Evolutionary conservation across 2,329 filamentous ascomycete genomes (phyloP), one percentile per base, ranked within the genome.

Genomic region (Trichoderma polysporum): DNA sequence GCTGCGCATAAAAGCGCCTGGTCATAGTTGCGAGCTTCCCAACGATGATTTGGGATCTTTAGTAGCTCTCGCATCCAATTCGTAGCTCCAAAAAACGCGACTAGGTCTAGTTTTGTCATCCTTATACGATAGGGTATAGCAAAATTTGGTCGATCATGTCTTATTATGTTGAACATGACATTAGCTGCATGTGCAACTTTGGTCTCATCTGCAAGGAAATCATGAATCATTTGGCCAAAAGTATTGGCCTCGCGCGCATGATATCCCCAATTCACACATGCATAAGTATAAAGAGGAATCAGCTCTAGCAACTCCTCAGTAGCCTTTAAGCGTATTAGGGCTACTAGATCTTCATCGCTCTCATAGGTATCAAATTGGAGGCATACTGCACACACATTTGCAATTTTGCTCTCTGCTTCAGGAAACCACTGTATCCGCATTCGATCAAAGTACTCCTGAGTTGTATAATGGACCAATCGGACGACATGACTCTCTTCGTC

Each of bases 361-460:
- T 35, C 33, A 17, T 17, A 39, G 3, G 5, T 5, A n/a, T n/a
- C 3, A n/a, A 41, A 10, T 19, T 17, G 9, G n/a, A 45, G 3
- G n/a, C 12, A 45, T 19, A 45, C 9, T 1, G 39, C n/a, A 10
- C 39, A 45, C 3, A 19, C 39, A 19, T 45, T 45, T 45, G 39
- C 9, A 19, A 45, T 45, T 45, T 9, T 13, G 7, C 8, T 13
- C 12, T 45, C 39, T 19, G 39, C 39, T 8, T 41, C n/a, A n/a
- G 49, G 49, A 17, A 64, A 64, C 50, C 61, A 64, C 3, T 37
- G 25, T 2, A 9, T 3, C 22, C 39, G 31, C 19, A 17, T 64
- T 25, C 37, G 49, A 3, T 64, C 37, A 47, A 64, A 64, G 29
- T 64, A 64, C 25, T 64, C 49, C 15, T 64, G 47, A 13, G 50